These are phyloP conservation scores for Solanum dulcamara DNA, from an alignment of 257 asterid genomes.

Conservation along the genomic window DNA sequence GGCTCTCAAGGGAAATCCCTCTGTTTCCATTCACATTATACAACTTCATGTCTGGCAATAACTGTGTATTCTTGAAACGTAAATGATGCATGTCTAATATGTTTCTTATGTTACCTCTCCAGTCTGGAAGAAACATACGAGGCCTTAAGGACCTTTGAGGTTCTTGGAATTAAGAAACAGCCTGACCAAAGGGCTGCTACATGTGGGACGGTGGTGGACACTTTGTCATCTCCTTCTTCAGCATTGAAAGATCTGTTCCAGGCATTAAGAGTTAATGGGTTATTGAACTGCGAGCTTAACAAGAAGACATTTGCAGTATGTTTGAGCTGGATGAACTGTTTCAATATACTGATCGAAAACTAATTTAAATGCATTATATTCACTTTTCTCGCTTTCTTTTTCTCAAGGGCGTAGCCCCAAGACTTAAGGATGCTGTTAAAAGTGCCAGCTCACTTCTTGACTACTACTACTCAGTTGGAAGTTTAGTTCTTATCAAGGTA, in stretches of 20 bases:
- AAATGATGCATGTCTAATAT: background rate
- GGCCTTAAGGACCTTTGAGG: conserved; percentile 71
- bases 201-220: conserved; percentile 48
- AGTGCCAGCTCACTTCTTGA: conserved; percentile 61
- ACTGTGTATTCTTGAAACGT: background rate
- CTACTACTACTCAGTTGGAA: conserved; percentile 58
- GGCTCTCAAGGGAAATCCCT: background rate
- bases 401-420: conserved; percentile 51
- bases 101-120: conserved; percentile 1
- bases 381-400: background rate
- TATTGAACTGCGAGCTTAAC: conserved; percentile 61
- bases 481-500: conserved; percentile 73
- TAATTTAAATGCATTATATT: conserved; percentile 1
- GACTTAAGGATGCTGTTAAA: conserved; percentile 43
- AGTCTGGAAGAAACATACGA: conserved; percentile 80
- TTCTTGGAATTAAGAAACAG: conserved; percentile 66
- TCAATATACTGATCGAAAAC: background rate
- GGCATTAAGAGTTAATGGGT: conserved; percentile 59
- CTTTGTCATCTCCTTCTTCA: conserved; percentile 46
- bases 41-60: background rate
- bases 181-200: conserved; percentile 35
- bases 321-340: conserved; percentile 1
- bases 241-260: conserved; percentile 48
- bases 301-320: conserved; percentile 44
- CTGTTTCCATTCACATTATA: background rate